Evolutionary conservation across 1,284 basidiomycete genomes (phyloP).

Genomic region (Gymnopus androsaceus): DNA sequence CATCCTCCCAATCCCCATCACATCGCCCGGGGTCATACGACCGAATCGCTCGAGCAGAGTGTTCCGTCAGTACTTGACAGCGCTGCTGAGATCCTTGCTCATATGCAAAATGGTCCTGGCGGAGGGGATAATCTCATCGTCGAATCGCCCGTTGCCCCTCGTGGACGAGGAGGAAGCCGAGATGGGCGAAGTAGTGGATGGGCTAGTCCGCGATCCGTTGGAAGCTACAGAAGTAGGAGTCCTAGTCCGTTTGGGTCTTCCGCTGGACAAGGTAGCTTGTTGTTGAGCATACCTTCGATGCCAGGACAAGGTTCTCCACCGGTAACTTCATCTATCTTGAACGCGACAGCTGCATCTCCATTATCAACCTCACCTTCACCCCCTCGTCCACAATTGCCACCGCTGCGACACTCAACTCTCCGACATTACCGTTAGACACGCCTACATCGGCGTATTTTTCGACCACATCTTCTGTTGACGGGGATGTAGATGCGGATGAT

Average conservation of each 20-base stretch:
- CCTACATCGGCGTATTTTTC: slow-evolving; percentile 54
- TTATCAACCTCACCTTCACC: neutral
- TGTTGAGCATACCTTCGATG: slow-evolving; percentile 45
- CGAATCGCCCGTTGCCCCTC: slow-evolving; percentile 46
- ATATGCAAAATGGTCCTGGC: slow-evolving; percentile 29
- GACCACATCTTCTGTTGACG: slow-evolving; percentile 34
- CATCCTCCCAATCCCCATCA: slow-evolving; percentile 64
- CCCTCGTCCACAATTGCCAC: neutral
- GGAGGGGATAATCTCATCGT: slow-evolving; percentile 57
- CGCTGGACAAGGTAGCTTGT: slow-evolving; percentile 38
- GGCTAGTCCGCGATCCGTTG: slow-evolving; percentile 51
- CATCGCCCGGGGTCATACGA: slow-evolving; percentile 66
- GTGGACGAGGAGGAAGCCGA: slow-evolving; percentile 23
- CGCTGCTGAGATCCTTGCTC: slow-evolving; percentile 65
- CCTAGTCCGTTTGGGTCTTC: slow-evolving; percentile 33
- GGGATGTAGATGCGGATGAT: slow-evolving; percentile 13
- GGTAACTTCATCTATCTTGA: neutral
- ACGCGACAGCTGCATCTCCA: neutral
- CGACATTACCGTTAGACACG: slow-evolving; percentile 31
- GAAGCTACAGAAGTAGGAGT: slow-evolving; percentile 59
- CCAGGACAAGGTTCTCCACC: neutral
- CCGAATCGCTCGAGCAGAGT: slow-evolving; percentile 68
- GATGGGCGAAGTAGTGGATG: slow-evolving; percentile 51
- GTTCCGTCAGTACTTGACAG: slow-evolving; percentile 77
- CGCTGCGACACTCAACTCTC: neutral